These are phyloP conservation scores for Diospyros lotus DNA, from an alignment of 148 eudicot species.

Conservation along the genomic window DNA sequence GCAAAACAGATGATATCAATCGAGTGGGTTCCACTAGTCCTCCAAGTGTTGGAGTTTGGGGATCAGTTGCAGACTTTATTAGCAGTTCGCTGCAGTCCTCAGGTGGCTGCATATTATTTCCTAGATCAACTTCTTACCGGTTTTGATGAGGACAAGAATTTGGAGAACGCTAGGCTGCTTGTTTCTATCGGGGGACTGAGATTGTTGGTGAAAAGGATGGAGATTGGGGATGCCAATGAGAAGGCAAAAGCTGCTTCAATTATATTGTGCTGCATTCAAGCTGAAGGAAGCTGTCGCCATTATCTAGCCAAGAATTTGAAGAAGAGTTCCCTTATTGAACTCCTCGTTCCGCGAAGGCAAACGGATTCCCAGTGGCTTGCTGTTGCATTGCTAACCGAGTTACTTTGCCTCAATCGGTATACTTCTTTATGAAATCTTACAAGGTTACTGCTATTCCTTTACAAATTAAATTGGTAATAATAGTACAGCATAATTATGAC, in stretches of 20 bases:
- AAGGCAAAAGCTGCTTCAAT: constrained; percentile 31
- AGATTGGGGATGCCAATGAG: constrained; percentile 31
- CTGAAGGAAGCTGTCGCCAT: constrained; percentile 47
- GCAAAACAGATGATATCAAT: constrained; percentile 43
- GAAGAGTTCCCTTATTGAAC: constrained; percentile 24
- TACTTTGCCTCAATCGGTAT: constrained; percentile 44
- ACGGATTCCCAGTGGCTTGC: constrained; percentile 17
- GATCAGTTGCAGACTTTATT: constrained; percentile 39
- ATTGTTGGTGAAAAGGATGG: constrained; percentile 35
- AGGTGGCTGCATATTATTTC: constrained; percentile 44
- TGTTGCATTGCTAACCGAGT: constrained; percentile 33
- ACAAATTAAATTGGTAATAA: background rate
- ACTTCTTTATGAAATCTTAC: background rate
- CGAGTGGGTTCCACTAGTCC: constrained; percentile 50
- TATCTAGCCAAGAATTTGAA: constrained; percentile 38
- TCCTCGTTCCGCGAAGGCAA: constrained; percentile 22
- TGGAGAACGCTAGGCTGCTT: constrained; percentile 37
- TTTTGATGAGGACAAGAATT: constrained; percentile 37
- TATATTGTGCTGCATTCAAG: constrained; percentile 30
- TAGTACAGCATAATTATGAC: constrained; percentile 3
- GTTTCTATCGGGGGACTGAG: constrained; percentile 42
- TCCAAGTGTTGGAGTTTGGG: constrained; percentile 44
- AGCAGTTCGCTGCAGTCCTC: constrained; percentile 34
- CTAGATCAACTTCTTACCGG: constrained; percentile 38
- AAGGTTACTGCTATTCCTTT: background rate